Conservation (phyloP, 139 green algal genomes). For the Eudorina sp. region DNA sequence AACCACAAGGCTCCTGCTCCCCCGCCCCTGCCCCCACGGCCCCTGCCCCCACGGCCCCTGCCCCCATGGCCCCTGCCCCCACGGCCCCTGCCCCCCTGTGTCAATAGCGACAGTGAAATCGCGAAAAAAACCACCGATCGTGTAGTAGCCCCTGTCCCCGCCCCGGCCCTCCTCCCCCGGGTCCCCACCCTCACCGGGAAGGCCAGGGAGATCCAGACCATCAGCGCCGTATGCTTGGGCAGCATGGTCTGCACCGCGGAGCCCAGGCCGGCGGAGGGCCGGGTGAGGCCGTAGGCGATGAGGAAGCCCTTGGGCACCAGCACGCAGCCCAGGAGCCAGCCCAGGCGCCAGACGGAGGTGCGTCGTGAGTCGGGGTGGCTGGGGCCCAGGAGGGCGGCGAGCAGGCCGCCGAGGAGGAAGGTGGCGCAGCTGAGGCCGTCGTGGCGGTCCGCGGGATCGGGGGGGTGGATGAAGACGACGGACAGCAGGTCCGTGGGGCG, state of each 20-base stretch:
- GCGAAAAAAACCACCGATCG: no score
- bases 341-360: background rate
- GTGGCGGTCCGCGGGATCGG: background rate
- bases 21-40: no score
- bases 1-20: no score
- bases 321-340: background rate
- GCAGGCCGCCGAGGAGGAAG: background rate
- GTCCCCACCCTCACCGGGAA: slow-evolving; percentile 20
- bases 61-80: no score
- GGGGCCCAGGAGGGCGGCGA: background rate
- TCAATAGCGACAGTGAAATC: no score
- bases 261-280: background rate
- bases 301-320: background rate
- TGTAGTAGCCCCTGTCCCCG: no score
- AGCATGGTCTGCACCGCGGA: background rate
- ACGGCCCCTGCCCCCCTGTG: no score
- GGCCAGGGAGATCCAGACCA: background rate
- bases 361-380: background rate
- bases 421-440: background rate
- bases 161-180: no score
- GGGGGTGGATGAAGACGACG: background rate
- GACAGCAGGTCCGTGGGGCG: background rate
- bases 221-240: background rate
- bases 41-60: no score
- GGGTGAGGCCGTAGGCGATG: background rate